A percentile compares a stretch with the other conserved stretches of the same genome.
phyloP scores from a whole-genome alignment of 1,284 basidiomycete genomes.

The Rhodotorula sp. region DNA sequence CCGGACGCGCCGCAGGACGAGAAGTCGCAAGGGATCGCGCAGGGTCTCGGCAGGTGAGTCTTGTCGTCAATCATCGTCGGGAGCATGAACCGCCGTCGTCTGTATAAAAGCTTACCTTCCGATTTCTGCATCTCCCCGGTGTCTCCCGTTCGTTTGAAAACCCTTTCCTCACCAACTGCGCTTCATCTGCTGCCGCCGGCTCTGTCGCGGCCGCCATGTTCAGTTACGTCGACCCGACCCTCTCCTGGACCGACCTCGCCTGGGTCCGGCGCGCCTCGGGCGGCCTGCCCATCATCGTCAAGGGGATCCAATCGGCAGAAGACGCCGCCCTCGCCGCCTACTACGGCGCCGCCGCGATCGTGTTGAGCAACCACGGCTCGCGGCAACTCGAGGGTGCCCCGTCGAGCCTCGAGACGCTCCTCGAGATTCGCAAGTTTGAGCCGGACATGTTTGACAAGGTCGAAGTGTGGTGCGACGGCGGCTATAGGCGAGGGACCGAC shows the following conservation, averaged over 20 bases:
- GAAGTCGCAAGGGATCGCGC: constrained; percentile 30
- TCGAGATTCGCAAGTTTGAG: constrained; percentile 61
- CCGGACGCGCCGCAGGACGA: constrained; percentile 23
- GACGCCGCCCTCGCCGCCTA: constrained; percentile 63
- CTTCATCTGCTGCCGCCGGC: background rate
- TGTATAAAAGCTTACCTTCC: background rate
- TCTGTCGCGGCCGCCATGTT: constrained; percentile 35
- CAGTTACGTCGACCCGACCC: constrained; percentile 39
- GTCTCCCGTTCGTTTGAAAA: too few relatives aligned
- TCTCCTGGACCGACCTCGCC: constrained; percentile 51
- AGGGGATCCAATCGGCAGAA: constrained; percentile 57
- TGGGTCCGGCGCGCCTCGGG: constrained; percentile 52
- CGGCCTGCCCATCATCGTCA: constrained; percentile 53
- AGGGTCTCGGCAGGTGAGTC: constrained; percentile 33
- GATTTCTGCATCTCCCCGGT: too few relatives aligned
- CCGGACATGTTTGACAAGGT: constrained; percentile 68
- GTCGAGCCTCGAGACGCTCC: constrained; percentile 38
- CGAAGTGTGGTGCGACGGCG: constrained; percentile 87
- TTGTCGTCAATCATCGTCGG: too few relatives aligned
- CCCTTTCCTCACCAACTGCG: constrained; percentile 2
- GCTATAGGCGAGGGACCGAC: constrained; percentile 80
- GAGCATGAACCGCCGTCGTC: background rate
- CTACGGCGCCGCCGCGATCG: constrained; percentile 53
- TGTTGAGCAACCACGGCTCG: constrained; percentile 54
- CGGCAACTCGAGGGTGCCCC: constrained; percentile 40